phyloP scores from a whole-genome alignment of 2,329 filamentous ascomycete genomes.

The Alternaria dauci region DNA sequence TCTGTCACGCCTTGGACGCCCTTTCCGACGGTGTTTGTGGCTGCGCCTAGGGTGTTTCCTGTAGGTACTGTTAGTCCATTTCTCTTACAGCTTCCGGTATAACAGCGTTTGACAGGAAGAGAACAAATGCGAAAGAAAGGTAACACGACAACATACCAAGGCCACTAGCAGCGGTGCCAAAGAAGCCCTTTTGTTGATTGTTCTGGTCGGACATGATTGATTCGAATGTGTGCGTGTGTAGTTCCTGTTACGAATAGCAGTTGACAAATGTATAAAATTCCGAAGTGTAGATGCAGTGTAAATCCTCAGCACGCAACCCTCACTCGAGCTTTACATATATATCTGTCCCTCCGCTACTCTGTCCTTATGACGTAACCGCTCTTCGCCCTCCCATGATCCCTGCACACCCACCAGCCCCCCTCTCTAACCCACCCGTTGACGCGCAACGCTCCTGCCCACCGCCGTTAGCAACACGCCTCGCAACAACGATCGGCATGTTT shows the following conservation, averaged over 20 bases:
- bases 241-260: background rate
- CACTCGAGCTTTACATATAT: background rate
- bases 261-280: too few relatives aligned
- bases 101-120: background rate
- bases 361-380: slow-evolving; percentile 12
- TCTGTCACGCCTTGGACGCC: slow-evolving; percentile 43
- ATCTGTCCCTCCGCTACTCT: background rate
- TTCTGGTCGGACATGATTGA: slow-evolving; percentile 37
- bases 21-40: slow-evolving; percentile 46
- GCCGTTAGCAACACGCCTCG: background rate
- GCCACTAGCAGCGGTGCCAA: slow-evolving; percentile 44
- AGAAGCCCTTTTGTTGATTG: slow-evolving; percentile 41
- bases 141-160: slow-evolving; percentile 31
- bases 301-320: background rate
- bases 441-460: slow-evolving; percentile 4
- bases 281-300: background rate
- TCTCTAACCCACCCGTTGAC: background rate
- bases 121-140: background rate
- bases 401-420: background rate
- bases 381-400: background rate
- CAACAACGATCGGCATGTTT: slow-evolving; percentile 2
- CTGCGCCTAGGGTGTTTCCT: slow-evolving; percentile 48
- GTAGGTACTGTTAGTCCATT: background rate
- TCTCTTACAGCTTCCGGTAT: background rate
- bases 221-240: background rate